Percentiles rank a stretch among this genome's conserved stretches.
phyloP scores from a whole-genome alignment of 768 basidiomycete genomes.

The Tulasnella sp. region DNA sequence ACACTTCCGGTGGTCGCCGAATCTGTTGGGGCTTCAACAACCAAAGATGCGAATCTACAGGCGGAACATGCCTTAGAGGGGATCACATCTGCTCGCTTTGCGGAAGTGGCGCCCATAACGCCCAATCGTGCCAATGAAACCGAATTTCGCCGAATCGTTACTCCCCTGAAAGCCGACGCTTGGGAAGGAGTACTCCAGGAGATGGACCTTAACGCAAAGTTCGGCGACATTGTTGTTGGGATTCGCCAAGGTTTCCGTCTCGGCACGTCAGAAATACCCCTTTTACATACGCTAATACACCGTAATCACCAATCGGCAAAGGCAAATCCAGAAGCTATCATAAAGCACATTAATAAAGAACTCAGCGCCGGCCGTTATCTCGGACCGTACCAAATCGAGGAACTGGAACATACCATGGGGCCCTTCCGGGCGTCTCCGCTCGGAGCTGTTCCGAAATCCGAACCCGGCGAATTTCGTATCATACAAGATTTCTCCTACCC shows the following conservation, averaged over 20 bases:
- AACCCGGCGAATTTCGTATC: background rate
- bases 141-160: background rate
- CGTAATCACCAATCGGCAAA: background rate
- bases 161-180: background rate
- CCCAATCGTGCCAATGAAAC: background rate
- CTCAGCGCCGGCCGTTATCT: background rate
- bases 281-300: background rate
- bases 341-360: background rate
- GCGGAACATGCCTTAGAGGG: background rate
- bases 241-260: background rate
- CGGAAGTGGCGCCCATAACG: background rate
- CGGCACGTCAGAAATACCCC: background rate
- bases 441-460: background rate
- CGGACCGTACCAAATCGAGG: background rate
- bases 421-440: background rate
- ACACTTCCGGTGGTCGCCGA: background rate
- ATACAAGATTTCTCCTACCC: constrained; percentile 35
- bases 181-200: background rate
- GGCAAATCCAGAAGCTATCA: background rate
- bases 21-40: constrained; percentile 3
- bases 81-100: background rate
- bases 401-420: background rate
- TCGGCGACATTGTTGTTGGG: background rate
- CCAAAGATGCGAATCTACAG: background rate
- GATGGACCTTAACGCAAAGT: background rate